Percentiles rank a stretch among this genome's conserved stretches.
Evolutionary conservation across 805 yeast species (phyloP).

Genomic region (Myxozyma geophila): DNA sequence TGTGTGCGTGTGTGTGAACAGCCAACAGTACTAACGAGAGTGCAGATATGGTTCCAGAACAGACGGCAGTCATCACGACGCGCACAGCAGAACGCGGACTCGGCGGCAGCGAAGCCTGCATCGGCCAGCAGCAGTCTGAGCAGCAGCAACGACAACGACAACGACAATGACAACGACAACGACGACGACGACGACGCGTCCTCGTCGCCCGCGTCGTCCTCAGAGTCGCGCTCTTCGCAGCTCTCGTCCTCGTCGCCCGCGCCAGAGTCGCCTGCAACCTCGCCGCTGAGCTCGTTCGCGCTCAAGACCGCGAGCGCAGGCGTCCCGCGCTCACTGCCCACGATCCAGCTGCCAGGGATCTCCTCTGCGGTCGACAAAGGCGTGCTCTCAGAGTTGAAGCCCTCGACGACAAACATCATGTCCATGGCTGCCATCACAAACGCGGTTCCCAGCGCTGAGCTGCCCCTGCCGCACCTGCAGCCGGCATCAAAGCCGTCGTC

Average conservation of each 20-base stretch:
- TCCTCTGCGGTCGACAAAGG: constrained; percentile 2
- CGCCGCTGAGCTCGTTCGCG: constrained; percentile 6
- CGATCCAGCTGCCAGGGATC: constrained; percentile 3
- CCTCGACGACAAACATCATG: constrained; percentile 27
- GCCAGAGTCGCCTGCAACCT: constrained; percentile 13
- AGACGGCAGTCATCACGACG: constrained; percentile 74
- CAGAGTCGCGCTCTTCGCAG: constrained; percentile 4
- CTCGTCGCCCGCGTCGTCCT: constrained; percentile 11
- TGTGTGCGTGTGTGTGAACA: neutral
- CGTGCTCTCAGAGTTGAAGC: constrained; percentile 19
- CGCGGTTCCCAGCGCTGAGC: neutral
- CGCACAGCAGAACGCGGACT: constrained; percentile 17
- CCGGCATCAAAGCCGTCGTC: neutral
- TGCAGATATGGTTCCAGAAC: constrained; percentile 90
- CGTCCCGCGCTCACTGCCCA: neutral
- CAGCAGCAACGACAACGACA: no score
- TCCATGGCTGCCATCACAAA: constrained; percentile 17
- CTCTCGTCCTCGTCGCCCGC: constrained; percentile 12
- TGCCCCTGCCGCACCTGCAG: neutral
- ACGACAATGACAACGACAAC: no score
- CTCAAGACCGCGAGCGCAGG: neutral
- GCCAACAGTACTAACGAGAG: neutral
- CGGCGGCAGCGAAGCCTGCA: no score
- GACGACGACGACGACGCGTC: constrained; percentile 14
- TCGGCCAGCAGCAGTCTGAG: no score